These are phyloP conservation scores for Gentiana macrophylla DNA, from an alignment of 257 asterid genomes.

Conservation along the genomic window DNA sequence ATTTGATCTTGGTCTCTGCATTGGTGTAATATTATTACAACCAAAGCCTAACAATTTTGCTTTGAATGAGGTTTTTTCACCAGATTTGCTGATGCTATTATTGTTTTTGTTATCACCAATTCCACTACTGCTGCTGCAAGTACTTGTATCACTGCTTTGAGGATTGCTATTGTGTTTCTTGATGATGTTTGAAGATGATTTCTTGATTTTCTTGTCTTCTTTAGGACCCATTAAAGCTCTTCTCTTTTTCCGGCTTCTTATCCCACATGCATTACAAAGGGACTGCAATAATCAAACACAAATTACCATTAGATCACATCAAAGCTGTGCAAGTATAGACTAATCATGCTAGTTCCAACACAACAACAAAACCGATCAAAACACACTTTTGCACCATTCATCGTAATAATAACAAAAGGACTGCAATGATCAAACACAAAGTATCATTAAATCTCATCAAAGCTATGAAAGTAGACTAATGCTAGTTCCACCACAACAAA, in stretches of 20 bases:
- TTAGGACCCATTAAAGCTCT: conserved; percentile 72
- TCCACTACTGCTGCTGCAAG: conserved; percentile 37
- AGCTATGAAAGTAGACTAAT: too few relatives aligned
- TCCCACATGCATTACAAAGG: conserved; percentile 95
- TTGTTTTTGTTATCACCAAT: conserved; percentile 37
- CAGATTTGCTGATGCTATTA: conserved; percentile 17
- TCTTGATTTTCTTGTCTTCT: conserved; percentile 65
- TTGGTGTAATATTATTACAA: conserved; percentile 32
- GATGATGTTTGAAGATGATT: conserved; percentile 17
- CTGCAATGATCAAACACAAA: too few relatives aligned
- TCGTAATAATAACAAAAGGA: too few relatives aligned
- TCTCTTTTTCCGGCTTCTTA: conserved; percentile 81
- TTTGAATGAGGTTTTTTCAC: conserved; percentile 24
- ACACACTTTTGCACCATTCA: too few relatives aligned
- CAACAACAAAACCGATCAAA: too few relatives aligned
- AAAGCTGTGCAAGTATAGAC: neutral
- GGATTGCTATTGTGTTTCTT: conserved; percentile 6
- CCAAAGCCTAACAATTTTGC: conserved; percentile 49
- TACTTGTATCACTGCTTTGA: conserved; percentile 12
- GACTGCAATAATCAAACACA: conserved; percentile 45
- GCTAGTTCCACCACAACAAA: too few relatives aligned
- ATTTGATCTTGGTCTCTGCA: conserved; percentile 72
- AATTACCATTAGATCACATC: neutral
- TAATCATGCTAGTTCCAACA: too few relatives aligned
- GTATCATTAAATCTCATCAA: too few relatives aligned